Evolutionary conservation across 1,284 basidiomycete species (phyloP), one percentile per base, ranked within the genome.

Genomic region (Malassezia pachydermatis): DNA sequence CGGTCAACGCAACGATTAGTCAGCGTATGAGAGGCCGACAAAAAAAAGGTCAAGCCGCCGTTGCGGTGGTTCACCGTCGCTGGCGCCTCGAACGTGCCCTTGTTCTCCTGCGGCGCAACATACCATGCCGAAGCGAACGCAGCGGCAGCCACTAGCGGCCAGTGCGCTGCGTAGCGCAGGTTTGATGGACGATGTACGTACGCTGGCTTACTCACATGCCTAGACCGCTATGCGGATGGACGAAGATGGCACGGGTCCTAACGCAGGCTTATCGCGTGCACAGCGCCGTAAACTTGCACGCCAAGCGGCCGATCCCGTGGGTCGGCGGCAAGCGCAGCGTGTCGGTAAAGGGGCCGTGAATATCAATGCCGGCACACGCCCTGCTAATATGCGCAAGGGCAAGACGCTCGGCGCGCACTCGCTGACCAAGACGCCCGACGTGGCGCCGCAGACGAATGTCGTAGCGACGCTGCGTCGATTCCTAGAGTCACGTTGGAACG

Each of bases 381-480:
- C 44, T 14, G 50, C 50, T 19, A 46, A 52, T 32, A 28, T 20
- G 38, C 48, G 42, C 7, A 27, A 27, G 20, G 13, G 28, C 2
- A 29, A 19, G 33, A 16, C 20, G 41, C 41, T 32, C 1, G 41
- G 48, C 28, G 23, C 36, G 13, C 20, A 28, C 16, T 16, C 37
- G 27, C 4, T 25, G 32, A 20, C n/a, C 30, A 22, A 9, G 13
- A 22, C 29, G 30, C 6, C 28, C 8, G 50, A 52, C 34, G 50
- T 52, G 6, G 30, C 32, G 50, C 50, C 50, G 19, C 25, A 37
- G 27, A 47, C 45, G 5, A 47, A 47, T 23, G 50, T 2, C 83
- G 84, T 75, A 87, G n/a, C 79, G 76, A 52, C 50, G 33, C 40
- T 52, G 40, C 50, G 50, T n/a, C 41, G 30, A n/a, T 63, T 62